A percentile compares a stretch with the other conserved stretches of the same genome.
Conservation (phyloP, 352 stramenopile genomes). For the Phytophthora chlamydospora region DNA sequence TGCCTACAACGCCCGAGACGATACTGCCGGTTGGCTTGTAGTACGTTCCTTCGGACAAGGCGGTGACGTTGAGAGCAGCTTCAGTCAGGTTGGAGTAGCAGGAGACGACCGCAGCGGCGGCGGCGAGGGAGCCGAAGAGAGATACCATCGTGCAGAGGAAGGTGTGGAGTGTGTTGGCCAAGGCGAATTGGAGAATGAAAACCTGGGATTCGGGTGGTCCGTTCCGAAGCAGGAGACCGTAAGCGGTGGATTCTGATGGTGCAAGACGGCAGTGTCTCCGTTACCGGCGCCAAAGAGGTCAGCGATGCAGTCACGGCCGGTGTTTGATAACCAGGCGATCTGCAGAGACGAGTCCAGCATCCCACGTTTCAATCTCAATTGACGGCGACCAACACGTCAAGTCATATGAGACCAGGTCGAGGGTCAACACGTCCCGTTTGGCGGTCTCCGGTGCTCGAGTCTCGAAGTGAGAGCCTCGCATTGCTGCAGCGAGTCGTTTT, state of each 20-base stretch:
- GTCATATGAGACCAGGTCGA: constrained; percentile 16
- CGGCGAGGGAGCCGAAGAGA: constrained; percentile 26
- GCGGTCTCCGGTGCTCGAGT: too few species aligned
- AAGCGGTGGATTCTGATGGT: constrained; percentile 16
- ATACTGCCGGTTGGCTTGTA: constrained; percentile 33
- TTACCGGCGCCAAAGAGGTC: too few species aligned
- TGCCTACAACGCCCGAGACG: constrained; percentile 37
- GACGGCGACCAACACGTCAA: constrained; percentile 10
- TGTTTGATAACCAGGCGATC: constrained; percentile 1
- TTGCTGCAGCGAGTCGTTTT: neutral
- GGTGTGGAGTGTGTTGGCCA: neutral
- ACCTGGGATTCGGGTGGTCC: constrained; percentile 9
- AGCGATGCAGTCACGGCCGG: too few species aligned
- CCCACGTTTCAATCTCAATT: constrained; percentile 8
- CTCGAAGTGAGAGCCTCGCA: neutral
- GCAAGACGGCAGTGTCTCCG: neutral
- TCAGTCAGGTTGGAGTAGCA: constrained; percentile 6
- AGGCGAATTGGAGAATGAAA: constrained; percentile 33
- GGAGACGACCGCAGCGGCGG: constrained; percentile 1
- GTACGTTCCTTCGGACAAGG: constrained; percentile 38
- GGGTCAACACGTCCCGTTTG: neutral
- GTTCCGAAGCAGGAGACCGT: neutral
- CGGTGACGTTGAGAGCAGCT: constrained; percentile 29
- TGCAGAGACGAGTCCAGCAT: constrained; percentile 8
- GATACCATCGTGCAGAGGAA: constrained; percentile 25